Evolutionary conservation across 2,329 filamentous ascomycete genomes (phyloP), one percentile per base, ranked within the genome.

Genomic region (Diaporthe nobilis): DNA sequence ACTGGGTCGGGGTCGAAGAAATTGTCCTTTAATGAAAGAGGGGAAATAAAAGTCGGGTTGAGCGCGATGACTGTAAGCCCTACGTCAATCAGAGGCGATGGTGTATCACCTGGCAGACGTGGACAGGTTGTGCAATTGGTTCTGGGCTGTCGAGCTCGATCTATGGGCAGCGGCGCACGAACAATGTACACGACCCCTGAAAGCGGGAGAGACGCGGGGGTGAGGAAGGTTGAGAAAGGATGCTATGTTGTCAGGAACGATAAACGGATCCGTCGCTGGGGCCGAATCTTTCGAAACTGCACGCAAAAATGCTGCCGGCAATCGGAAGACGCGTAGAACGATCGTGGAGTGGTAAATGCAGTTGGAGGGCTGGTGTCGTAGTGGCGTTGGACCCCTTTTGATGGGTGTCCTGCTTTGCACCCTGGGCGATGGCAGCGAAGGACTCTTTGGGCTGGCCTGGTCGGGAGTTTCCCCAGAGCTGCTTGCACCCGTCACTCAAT

Each of bases 401-500:
- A 67, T 39, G 67, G 63, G 49, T 67, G 9, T 68, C 49, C 72
- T 72, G 72, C 44, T 65, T 67, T 55, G 53, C 34, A 58, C 70
- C 63, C 70, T 65, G 72, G 72, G 49, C 75, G 47, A 55, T 31
- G 44, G 44, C 55, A 72, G 75, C 63, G 57, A 34, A 49, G 60
- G 58, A 67, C 60, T 61, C 37, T 74, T 53, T 53, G 47, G 72
- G 51, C 51, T 60, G 75, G 65, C 63, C 71, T 72, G 31, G 34
- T 68, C 71, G 51, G 49, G 71, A 63, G 42, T 15, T 55, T 34
- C 9, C 58, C 71, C 47, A 65, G 51, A 57, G 71, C 71, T 74
- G 72, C 34, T 76, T 60, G 75, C 63, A 74, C 65, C 61, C 73
- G 73, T 77, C 68, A 75, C 71, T 53, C 72, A 75, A 53, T 37